Evolutionary conservation across 495 filamentous ascomycete species (phyloP), one percentile per base, ranked within the genome.

Genomic region (Pseudomonodictys pantanalensis): DNA sequence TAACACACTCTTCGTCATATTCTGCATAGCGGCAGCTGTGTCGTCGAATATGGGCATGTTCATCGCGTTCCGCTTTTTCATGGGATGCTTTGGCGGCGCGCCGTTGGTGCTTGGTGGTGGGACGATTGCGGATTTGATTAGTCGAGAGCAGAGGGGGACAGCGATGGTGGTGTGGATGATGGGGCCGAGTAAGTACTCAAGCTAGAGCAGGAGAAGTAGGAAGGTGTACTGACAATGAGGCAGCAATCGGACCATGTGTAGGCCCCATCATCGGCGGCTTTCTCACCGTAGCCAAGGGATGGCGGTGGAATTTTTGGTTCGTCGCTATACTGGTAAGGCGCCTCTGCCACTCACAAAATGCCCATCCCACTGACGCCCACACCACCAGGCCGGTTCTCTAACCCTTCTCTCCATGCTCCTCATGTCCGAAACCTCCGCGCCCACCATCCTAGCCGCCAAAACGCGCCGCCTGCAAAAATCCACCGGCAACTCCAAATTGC

Each of bases 161-260:
- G 73, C 77, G 15, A 79, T 80, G 77, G 69, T 73, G 8, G 56
- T 78, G 10, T 81, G 75, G 73, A 67, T 73, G 11, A 60, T 80
- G 67, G 78, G 78, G 0, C 77, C 78, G 28, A 59, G 61, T 56
- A 57, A 17, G 26, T 58, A 25, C 22, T 25, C 20, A 49, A 20
- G 5, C 12, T 41, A 25, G 28, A 20, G 22, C 24, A 20, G 11
- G 23, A 22, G 33, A 38, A 20, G 22, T 30, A 20, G 11, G 23
- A 22, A 43, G 23, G 20, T 17, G 2, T 26, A 29, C 32, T 58
- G n/a, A 49, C 33, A 29, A 53, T 38, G 7, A 17, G 8, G 17
- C 25, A 59, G 64, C 59, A 5, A 22, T 70, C 9, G 66, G 63
- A 5, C 69, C 62, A 0, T 60, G 63, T 28, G 42, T 72, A 51